Percentiles rank a stretch among this genome's conserved stretches.
phyloP scores from a whole-genome alignment of 441 rosid genomes.

The California macrophylla region DNA sequence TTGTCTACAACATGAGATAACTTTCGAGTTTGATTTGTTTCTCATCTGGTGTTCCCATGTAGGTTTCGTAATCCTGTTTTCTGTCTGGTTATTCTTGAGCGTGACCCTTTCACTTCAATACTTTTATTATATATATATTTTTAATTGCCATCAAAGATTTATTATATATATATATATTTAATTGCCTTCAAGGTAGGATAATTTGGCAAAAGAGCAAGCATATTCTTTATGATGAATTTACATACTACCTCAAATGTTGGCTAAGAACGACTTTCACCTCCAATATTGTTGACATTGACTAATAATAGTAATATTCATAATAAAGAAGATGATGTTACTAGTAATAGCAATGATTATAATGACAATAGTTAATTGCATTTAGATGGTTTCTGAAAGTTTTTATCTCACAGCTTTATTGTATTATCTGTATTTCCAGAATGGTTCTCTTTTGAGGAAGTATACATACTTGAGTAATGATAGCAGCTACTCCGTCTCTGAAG shows the following conservation, averaged over 20 bases:
- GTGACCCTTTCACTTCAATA: background rate
- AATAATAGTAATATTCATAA: background rate
- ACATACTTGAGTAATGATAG: constrained; percentile 85
- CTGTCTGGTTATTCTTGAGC: background rate
- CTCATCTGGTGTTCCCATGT: background rate
- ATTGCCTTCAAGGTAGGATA: background rate
- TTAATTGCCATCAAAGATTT: background rate
- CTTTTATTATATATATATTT: background rate
- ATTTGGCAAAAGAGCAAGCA: background rate
- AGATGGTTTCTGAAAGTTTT: background rate
- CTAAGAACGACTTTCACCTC: background rate
- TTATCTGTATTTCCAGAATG: constrained; percentile 43
- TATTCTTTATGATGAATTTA: background rate
- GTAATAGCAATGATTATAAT: background rate
- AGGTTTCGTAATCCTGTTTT: background rate
- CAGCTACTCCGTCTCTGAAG: constrained; percentile 69
- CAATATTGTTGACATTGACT: background rate
- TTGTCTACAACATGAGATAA: background rate
- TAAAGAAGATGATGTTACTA: background rate
- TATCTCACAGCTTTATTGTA: background rate
- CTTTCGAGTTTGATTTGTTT: background rate
- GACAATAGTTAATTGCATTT: background rate
- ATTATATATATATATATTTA: background rate
- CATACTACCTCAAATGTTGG: background rate
- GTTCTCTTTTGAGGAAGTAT: constrained; percentile 75